These are phyloP conservation scores for Globisporangium parvum DNA, from an alignment of 352 stramenopile species.

Conservation along the genomic window DNA sequence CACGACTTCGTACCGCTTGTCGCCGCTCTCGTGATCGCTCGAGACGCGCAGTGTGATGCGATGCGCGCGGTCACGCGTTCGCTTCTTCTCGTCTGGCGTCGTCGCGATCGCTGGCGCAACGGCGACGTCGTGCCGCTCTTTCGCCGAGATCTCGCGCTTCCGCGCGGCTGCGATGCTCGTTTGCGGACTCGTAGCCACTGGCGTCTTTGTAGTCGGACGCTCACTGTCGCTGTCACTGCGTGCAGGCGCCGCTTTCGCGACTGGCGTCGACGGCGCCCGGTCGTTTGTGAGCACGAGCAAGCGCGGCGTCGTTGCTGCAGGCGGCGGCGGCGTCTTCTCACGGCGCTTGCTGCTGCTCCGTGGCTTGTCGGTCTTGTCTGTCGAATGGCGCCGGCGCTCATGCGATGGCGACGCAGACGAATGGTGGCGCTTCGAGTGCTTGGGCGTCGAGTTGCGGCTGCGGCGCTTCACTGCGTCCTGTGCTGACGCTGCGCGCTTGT, in stretches of 20 bases:
- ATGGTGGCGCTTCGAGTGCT: too few relatives aligned
- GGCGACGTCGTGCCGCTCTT: constrained; percentile 6
- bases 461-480: background rate
- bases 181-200: background rate
- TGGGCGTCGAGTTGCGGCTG: background rate
- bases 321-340: background rate
- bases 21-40: background rate
- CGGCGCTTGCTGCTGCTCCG: background rate
- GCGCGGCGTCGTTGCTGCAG: background rate
- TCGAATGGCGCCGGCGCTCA: too few relatives aligned
- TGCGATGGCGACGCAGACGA: background rate
- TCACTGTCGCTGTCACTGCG: too few relatives aligned
- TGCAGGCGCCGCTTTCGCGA: too few relatives aligned
- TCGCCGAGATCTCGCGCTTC: constrained; percentile 5
- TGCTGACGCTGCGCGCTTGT: background rate
- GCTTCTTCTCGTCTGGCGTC: background rate
- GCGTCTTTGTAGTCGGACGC: too few relatives aligned
- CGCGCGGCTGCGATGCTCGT: background rate
- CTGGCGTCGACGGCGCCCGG: too few relatives aligned
- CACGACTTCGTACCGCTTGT: background rate
- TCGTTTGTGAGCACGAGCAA: background rate
- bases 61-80: background rate
- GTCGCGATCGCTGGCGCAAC: background rate
- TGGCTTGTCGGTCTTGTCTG: background rate
- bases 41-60: background rate